Conservation (phyloP, 2,329 filamentous ascomycete species). For the Ceratocystis ficicola region DNA sequence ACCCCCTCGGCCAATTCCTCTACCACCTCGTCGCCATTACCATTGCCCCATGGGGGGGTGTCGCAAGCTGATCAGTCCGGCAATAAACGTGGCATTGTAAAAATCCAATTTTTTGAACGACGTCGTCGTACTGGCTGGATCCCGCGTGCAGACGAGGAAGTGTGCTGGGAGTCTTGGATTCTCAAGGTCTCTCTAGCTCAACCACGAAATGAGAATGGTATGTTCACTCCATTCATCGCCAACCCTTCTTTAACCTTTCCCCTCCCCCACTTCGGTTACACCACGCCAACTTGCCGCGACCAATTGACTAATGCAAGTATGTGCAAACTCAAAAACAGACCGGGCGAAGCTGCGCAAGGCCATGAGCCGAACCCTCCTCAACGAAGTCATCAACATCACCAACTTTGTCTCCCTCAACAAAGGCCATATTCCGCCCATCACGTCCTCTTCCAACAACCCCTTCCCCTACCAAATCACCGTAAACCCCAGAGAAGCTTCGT, state of each 20-base stretch:
- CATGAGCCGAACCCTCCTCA: constrained; percentile 80
- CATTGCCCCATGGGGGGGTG: constrained; percentile 18
- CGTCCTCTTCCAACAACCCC: constrained; percentile 82
- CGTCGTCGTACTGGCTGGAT: constrained; percentile 70
- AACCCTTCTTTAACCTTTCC: background rate
- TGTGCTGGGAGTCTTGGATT: constrained; percentile 95
- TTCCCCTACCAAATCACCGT: constrained; percentile 91
- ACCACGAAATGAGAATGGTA: constrained; percentile 77
- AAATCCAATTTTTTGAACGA: constrained; percentile 92
- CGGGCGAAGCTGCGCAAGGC: constrained; percentile 76
- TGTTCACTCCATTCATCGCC: constrained; percentile 26
- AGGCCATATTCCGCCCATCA: constrained; percentile 94
- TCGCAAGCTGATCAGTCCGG: constrained; percentile 26
- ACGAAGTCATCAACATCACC: constrained; percentile 81
- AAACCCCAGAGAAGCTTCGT: constrained; percentile 68
- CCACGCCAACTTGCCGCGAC: background rate
- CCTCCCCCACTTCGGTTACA: constrained; percentile 9
- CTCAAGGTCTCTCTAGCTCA: constrained; percentile 87
- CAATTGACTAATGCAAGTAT: background rate
- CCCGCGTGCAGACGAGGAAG: constrained; percentile 74
- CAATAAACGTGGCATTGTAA: constrained; percentile 63
- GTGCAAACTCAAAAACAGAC: constrained; percentile 40
- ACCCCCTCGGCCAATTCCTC: constrained; percentile 22
- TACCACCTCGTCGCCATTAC: constrained; percentile 10
- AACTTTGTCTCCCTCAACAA: constrained; percentile 78